phyloP scores from a whole-genome alignment of 1,284 basidiomycete genomes.

The Tetrapyrgos nigripes region DNA sequence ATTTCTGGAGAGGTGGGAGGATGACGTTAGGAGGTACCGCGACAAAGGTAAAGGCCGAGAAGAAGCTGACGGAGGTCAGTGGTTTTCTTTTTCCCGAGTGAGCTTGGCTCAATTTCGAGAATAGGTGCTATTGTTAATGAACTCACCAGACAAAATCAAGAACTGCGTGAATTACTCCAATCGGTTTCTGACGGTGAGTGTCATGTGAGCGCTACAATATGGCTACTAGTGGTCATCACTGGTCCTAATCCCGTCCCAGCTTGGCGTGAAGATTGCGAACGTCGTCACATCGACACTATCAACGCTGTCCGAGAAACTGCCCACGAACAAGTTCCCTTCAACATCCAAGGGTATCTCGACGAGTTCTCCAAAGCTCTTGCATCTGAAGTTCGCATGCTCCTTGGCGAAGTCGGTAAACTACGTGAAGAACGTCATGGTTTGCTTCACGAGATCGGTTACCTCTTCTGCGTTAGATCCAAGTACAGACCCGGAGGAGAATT shows the following conservation, averaged over 20 bases:
- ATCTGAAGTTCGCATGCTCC: slow-evolving; percentile 77
- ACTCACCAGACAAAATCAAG: slow-evolving; percentile 55
- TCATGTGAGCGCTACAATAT: slow-evolving; percentile 9
- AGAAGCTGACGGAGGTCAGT: slow-evolving; percentile 25
- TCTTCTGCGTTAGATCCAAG: slow-evolving; percentile 70
- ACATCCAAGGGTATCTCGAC: slow-evolving; percentile 81
- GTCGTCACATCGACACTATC: slow-evolving; percentile 68
- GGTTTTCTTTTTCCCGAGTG: background rate
- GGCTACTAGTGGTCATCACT: no score
- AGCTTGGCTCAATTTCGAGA: slow-evolving; percentile 42
- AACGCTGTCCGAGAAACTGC: slow-evolving; percentile 68
- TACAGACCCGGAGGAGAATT: slow-evolving; percentile 80
- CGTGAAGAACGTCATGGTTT: slow-evolving; percentile 74
- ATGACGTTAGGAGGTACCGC: no score
- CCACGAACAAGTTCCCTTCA: slow-evolving; percentile 75
- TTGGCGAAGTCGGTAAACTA: slow-evolving; percentile 78
- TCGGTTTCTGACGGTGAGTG: slow-evolving; percentile 56
- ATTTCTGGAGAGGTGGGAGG: slow-evolving; percentile 53
- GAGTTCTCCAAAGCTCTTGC: slow-evolving; percentile 83
- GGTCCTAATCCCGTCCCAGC: slow-evolving; percentile 44
- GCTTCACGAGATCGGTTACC: slow-evolving; percentile 73
- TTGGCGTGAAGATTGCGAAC: slow-evolving; percentile 65
- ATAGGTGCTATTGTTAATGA: slow-evolving; percentile 60
- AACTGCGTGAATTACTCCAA: slow-evolving; percentile 56
- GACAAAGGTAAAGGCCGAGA: slow-evolving; percentile 56